phyloP scores from a whole-genome alignment of 2,329 filamentous ascomycete genomes.

The Xylaria sp. region DNA sequence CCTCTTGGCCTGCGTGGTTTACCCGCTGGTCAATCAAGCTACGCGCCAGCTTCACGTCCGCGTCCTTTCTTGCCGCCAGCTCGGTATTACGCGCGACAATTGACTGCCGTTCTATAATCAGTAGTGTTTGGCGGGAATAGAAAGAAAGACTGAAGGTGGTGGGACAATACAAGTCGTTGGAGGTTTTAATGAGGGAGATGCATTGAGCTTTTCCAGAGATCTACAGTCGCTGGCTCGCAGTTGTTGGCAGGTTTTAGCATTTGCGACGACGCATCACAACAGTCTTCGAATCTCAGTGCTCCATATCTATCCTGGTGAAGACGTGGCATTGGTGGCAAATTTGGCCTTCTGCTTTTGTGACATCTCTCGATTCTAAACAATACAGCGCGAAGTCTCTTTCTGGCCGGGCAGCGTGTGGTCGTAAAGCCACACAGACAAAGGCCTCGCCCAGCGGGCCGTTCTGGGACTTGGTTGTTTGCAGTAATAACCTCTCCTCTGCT shows the following conservation, averaged over 20 bases:
- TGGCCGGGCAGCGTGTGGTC: conserved; percentile 20
- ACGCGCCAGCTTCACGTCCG: conserved; percentile 6
- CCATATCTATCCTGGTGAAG: conserved; percentile 45
- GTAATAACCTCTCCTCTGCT: conserved; percentile 31
- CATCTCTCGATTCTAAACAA: conserved; percentile 38
- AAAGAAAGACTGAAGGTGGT: conserved; percentile 29
- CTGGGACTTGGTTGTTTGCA: conserved; percentile 15
- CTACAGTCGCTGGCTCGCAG: conserved; percentile 40
- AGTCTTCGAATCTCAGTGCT: conserved; percentile 44
- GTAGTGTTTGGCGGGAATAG: conserved; percentile 35
- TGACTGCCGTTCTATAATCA: conserved; percentile 36
- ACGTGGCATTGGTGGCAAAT: conserved; percentile 43
- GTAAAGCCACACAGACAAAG: conserved; percentile 34
- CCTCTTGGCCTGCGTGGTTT: conserved; percentile 2
- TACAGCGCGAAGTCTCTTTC: conserved; percentile 19
- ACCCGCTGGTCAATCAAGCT: conserved; percentile 12
- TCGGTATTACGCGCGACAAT: conserved; percentile 18
- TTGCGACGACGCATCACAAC: conserved; percentile 40
- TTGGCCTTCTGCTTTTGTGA: conserved; percentile 42
- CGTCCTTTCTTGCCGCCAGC: conserved; percentile 4
- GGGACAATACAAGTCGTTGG: conserved; percentile 34
- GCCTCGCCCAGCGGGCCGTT: conserved; percentile 23
- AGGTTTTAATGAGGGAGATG: conserved; percentile 36
- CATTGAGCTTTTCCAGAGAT: conserved; percentile 38
- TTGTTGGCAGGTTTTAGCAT: conserved; percentile 40